A percentile compares a stretch with the other conserved stretches of the same genome.
These are phyloP conservation scores for Cornus kousa DNA, from an alignment of 148 eudicot genomes.

Conservation along the genomic window DNA sequence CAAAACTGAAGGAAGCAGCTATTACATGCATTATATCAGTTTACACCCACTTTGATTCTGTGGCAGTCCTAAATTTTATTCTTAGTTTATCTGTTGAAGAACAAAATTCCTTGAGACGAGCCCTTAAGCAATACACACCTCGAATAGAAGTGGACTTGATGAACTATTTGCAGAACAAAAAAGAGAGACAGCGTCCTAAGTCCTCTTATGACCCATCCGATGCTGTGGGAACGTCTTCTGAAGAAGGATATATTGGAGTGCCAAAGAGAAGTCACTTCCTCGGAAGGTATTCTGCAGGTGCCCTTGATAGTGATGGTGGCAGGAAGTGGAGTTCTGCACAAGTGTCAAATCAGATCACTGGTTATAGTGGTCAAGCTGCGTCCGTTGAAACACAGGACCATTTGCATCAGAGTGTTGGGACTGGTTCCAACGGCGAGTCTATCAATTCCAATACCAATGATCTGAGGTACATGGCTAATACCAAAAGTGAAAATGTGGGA, in stretches of 20 bases:
- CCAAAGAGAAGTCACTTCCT: constrained; percentile 63
- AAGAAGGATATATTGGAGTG: constrained; percentile 75
- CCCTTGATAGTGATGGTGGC: constrained; percentile 73
- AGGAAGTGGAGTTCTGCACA: constrained; percentile 74
- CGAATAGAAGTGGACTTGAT: constrained; percentile 97
- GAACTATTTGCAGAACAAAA: constrained; percentile 88
- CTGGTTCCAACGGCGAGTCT: constrained; percentile 46
- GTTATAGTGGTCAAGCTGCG: constrained; percentile 41
- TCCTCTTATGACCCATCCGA: constrained; percentile 84
- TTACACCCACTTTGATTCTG: constrained; percentile 81
- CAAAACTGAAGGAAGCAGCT: constrained; percentile 89
- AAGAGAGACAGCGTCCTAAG: constrained; percentile 78
- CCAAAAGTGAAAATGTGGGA: neutral
- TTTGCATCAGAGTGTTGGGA: constrained; percentile 39
- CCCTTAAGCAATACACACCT: constrained; percentile 92
- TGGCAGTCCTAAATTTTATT: constrained; percentile 73
- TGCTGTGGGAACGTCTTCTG: constrained; percentile 80
- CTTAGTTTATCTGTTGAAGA: constrained; percentile 92
- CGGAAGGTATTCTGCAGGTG: constrained; percentile 77
- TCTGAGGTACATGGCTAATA: constrained; percentile 32
- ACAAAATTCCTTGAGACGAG: constrained; percentile 90
- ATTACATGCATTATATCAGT: constrained; percentile 88
- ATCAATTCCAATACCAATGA: constrained; percentile 43
- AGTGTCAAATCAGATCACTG: constrained; percentile 46
- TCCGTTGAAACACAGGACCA: constrained; percentile 52